Evolutionary conservation across 305 asterid genomes (phyloP), one percentile per base, ranked within the genome.

Genomic region (Fraxinus ornus): DNA sequence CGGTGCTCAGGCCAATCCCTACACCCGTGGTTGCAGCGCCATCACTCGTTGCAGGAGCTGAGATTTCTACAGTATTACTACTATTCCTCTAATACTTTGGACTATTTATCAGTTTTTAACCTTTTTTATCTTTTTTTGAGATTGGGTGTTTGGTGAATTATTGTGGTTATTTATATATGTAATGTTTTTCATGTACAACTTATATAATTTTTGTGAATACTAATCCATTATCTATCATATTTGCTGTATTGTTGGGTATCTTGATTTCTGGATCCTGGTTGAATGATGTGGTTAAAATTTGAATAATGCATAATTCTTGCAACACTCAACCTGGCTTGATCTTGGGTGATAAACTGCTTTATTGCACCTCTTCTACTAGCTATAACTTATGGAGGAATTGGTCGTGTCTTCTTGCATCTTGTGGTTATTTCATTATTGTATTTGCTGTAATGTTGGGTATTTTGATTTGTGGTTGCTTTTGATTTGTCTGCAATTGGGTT

Each of bases 11-110:
- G 97, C 94, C 49, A 94, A 93, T 55, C 98, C 98, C 2, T 94
- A 94, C 87, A 70, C 17, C 55, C 95, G 98, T 74, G 97, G 97
- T 37, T 94, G 98, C 91, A 91, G 88, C 85, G 89, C 90, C 80
- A 91, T 94, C 91, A 91, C 98, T 28, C 94, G 91, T 9, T 94
- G 98, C 93, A 89, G 98, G 87, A 37, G 89, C 80, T 94, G 85
- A 89, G 37, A 68, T 68, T 68, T 28, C 37, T 28, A 28, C 75
- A 68, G 33, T 26, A 66, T 8, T 66, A 26, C 33, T 64, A 68
- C 75, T 68, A 68, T 68, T 68, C 75, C 75, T 68, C 36, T 68
- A 8, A 28, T 28, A 28, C 75, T 26, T 68, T 41, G 35, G 73
- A 64, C 28, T 17, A 24, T 64, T 64, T 64, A 24, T 64, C 73